phyloP scores from a whole-genome alignment of 441 rosid genomes.

The Populus hybrid region DNA sequence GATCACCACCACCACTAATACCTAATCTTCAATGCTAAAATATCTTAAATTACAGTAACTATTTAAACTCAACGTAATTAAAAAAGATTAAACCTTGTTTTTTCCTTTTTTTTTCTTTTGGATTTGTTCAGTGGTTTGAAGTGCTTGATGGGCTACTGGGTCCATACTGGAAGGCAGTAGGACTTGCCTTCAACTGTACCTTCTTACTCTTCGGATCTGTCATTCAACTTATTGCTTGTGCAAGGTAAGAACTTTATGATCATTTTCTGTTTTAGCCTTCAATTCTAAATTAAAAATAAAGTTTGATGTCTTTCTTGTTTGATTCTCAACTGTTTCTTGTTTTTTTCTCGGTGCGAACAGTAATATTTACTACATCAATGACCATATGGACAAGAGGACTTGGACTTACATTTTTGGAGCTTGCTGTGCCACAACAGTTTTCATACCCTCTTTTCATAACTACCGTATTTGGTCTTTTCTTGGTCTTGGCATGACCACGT shows the following conservation, averaged over 20 bases:
- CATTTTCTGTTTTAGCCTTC: not conserved
- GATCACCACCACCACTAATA: slow-evolving; percentile 1
- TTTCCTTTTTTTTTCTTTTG: not conserved
- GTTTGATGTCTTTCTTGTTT: slow-evolving; percentile 3
- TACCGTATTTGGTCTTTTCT: slow-evolving; percentile 98
- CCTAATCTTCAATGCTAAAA: slow-evolving; percentile 23
- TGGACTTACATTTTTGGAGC: slow-evolving; percentile 99
- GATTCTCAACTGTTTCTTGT: not conserved
- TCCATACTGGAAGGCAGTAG: slow-evolving; percentile 87
- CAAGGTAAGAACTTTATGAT: slow-evolving; percentile 46
- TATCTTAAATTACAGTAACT: slow-evolving; percentile 7
- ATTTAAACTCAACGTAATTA: not conserved
- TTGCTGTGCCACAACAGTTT: slow-evolving; percentile 97
- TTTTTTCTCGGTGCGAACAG: slow-evolving; percentile 35
- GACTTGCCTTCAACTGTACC: slow-evolving; percentile 97
- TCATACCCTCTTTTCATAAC: slow-evolving; percentile 94
- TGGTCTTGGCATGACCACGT: slow-evolving; percentile 96
- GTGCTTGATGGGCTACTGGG: slow-evolving; percentile 98
- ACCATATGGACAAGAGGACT: slow-evolving; percentile 90
- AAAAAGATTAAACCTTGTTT: too few relatives aligned
- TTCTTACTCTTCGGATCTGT: slow-evolving; percentile 95
- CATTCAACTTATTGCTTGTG: slow-evolving; percentile 96
- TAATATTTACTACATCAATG: slow-evolving; percentile 94
- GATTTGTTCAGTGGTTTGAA: slow-evolving; percentile 79
- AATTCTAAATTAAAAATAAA: not conserved